Evolutionary conservation across 495 filamentous ascomycete genomes (phyloP).

Genomic region (Trichoderma erinaceum): DNA sequence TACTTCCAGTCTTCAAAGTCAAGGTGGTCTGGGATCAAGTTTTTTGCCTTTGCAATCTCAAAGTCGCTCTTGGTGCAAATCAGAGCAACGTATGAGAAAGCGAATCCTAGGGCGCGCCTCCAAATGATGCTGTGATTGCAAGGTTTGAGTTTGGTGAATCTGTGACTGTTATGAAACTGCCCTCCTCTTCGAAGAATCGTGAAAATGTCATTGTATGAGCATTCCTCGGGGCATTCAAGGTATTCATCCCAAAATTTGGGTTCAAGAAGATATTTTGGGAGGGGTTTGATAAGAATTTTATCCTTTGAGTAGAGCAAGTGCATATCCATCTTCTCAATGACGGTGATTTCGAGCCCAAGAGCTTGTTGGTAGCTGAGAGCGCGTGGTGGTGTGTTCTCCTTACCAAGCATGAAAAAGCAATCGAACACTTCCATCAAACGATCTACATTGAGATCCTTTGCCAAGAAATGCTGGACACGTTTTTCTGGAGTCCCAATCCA

Average conservation of each 20-base stretch:
- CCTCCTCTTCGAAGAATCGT: background rate
- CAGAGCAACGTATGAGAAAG: conserved; percentile 34
- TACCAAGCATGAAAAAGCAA: background rate
- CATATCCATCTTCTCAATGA: conserved; percentile 30
- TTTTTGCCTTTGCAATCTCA: conserved; percentile 27
- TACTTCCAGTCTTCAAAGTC: conserved; percentile 20
- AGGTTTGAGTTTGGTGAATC: background rate
- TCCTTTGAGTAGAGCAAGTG: conserved; percentile 30
- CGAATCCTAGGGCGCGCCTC: conserved; percentile 29
- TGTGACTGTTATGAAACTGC: background rate
- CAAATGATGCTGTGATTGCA: background rate
- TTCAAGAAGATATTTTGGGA: conserved; percentile 32
- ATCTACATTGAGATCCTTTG: background rate
- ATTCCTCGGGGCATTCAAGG: conserved; percentile 12
- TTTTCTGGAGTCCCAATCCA: background rate
- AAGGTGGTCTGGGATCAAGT: conserved; percentile 29
- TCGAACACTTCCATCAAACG: background rate
- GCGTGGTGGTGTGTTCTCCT: conserved; percentile 23
- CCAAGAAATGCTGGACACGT: background rate
- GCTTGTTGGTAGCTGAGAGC: conserved; percentile 35
- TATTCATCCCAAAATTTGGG: conserved; percentile 28
- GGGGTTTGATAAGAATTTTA: conserved; percentile 34
- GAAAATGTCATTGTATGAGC: background rate
- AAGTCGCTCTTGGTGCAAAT: conserved; percentile 36
- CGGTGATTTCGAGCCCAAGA: conserved; percentile 28